Percentiles rank a stretch among this genome's conserved stretches.
These are phyloP conservation scores for Sugiyamaella grinbergsii DNA, from an alignment of 1,139 yeast genomes.

Conservation along the genomic window DNA sequence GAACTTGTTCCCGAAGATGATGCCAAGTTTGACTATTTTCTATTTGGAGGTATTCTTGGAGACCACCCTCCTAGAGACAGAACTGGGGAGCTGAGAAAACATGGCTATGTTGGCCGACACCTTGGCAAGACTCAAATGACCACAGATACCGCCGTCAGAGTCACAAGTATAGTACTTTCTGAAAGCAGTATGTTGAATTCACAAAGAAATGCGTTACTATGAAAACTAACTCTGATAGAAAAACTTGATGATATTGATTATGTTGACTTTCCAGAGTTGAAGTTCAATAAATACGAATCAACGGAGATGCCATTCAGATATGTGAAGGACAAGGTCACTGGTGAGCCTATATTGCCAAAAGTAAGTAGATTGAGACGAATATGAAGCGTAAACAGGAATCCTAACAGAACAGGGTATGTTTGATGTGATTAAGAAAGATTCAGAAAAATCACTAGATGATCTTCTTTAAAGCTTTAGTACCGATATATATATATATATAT, in stretches of 20 bases:
- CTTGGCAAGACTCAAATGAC: slow-evolving; percentile 92
- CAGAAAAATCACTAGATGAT: slow-evolving; percentile 45
- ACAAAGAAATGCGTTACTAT: too few relatives aligned
- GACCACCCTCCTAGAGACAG: slow-evolving; percentile 97
- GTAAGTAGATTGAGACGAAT: slow-evolving; percentile 30
- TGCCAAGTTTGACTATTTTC: slow-evolving; percentile 73
- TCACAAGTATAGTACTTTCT: slow-evolving; percentile 75
- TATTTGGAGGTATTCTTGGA: slow-evolving; percentile 95
- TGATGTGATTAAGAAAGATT: slow-evolving; percentile 78
- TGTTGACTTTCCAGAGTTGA: slow-evolving; percentile 91
- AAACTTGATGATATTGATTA: slow-evolving; percentile 72
- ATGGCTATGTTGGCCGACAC: slow-evolving; percentile 80
- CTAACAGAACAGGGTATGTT: slow-evolving; percentile 65
- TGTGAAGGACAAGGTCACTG: slow-evolving; percentile 56
- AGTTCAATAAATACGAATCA: slow-evolving; percentile 83
- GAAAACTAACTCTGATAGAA: slow-evolving; percentile 24
- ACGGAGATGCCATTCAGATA: slow-evolving; percentile 98
- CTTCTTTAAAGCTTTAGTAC: slow-evolving; percentile 17
- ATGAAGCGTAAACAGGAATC: too few relatives aligned
- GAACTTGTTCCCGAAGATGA: slow-evolving; percentile 75
- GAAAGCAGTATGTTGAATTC: slow-evolving; percentile 48
- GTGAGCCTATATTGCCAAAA: slow-evolving; percentile 79
- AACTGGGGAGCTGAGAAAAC: slow-evolving; percentile 84
- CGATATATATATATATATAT: too few relatives aligned
- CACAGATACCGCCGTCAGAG: slow-evolving; percentile 94